Evolutionary conservation across 345 rosid species (phyloP).

Genomic region (Brassica incana): DNA sequence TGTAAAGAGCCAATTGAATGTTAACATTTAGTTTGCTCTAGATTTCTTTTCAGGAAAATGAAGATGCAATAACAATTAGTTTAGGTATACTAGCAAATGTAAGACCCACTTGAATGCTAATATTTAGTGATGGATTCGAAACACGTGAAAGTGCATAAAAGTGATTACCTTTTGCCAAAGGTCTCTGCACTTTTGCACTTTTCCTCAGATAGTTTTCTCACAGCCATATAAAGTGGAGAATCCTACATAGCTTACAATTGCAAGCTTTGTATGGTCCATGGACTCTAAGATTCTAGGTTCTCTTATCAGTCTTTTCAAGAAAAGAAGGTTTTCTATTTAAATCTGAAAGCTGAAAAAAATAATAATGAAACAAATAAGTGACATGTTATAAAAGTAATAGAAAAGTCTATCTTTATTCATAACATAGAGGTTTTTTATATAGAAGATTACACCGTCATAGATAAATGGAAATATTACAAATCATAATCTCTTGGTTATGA

Average conservation of each 20-base stretch:
- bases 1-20: neutral
- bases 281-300: constrained; percentile 19
- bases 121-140: constrained; percentile 13
- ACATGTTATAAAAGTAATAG: neutral
- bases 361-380: neutral
- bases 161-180: constrained; percentile 30
- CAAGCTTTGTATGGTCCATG: constrained; percentile 32
- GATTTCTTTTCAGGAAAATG: neutral
- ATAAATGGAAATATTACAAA: too few relatives aligned
- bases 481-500: too few relatives aligned
- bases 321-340: neutral
- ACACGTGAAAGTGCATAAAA: constrained; percentile 32
- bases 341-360: neutral
- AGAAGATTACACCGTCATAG: too few relatives aligned
- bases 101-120: constrained; percentile 2
- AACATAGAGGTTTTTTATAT: too few relatives aligned
- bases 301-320: neutral
- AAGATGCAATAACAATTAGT: constrained; percentile 5
- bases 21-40: neutral
- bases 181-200: constrained; percentile 25
- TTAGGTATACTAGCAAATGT: constrained; percentile 1
- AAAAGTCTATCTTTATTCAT: too few relatives aligned
- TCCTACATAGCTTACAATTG: constrained; percentile 14
- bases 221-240: constrained; percentile 38
- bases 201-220: constrained; percentile 5